Conservation (phyloP, 805 yeast species). For the Henningerozyma blattae region DNA sequence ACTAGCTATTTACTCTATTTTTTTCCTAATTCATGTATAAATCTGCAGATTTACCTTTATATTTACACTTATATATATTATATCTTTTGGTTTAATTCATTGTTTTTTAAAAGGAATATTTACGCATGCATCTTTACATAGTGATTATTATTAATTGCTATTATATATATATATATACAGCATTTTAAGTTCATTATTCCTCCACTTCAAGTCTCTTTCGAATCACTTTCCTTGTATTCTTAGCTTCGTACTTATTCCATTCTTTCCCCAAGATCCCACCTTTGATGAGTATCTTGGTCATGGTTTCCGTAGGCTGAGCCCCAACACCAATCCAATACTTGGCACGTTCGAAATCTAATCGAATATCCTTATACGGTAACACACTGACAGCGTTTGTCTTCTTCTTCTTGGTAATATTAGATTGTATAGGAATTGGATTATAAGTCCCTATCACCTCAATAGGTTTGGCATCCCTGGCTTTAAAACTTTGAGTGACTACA, state of each 20-base stretch:
- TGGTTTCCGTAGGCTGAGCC: conserved; percentile 84
- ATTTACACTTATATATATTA: no score
- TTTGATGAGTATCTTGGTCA: conserved; percentile 61
- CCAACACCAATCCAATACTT: conserved; percentile 98
- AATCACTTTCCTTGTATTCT: conserved; percentile 11
- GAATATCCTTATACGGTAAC: conserved; percentile 63
- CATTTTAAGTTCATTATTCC: conserved; percentile 7
- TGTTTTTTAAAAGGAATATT: no score
- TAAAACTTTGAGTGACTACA: conserved; percentile 64
- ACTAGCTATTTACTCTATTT: no score
- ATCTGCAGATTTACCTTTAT: no score
- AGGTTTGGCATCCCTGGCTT: conserved; percentile 82
- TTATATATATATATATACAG: conserved; percentile 2
- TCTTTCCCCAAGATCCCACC: conserved; percentile 41
- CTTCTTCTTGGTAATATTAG: conserved; percentile 41
- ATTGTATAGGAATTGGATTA: conserved; percentile 67
- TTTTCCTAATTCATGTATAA: no score
- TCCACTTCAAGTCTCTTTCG: conserved; percentile 14
- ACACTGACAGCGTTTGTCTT: conserved; percentile 33
- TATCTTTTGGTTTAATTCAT: no score
- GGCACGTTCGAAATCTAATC: conserved; percentile 76
- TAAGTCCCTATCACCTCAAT: conserved; percentile 93
- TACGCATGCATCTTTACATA: no score
- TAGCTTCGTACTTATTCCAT: no score
- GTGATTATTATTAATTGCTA: no score